Evolutionary conservation across 805 yeast genomes (phyloP).

Genomic region (Grigorovia humatica): DNA sequence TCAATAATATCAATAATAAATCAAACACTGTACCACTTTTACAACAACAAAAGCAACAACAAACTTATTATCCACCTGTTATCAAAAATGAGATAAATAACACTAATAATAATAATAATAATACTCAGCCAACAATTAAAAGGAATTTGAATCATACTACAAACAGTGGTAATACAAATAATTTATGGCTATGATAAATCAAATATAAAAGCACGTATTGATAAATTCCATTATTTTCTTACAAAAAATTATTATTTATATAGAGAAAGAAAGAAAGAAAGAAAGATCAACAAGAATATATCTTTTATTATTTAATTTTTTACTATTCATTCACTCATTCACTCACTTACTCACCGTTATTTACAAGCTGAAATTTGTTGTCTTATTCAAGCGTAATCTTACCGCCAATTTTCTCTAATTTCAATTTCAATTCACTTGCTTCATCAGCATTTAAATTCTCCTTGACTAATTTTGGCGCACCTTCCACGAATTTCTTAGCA

Average conservation of each 20-base stretch:
- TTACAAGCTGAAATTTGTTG: too few relatives aligned
- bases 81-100: background rate
- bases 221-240: too few relatives aligned
- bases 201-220: too few relatives aligned
- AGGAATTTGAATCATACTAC: conserved; percentile 1
- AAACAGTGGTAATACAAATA: conserved; percentile 7
- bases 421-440: conserved; percentile 89
- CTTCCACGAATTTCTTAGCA: conserved; percentile 94
- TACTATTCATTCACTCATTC: too few relatives aligned
- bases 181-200: background rate
- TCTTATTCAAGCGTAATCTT: conserved; percentile 79
- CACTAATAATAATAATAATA: too few relatives aligned
- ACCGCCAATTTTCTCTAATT: conserved; percentile 92
- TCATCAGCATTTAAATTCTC: conserved; percentile 96
- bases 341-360: too few relatives aligned
- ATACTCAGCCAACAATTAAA: background rate
- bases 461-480: conserved; percentile 92
- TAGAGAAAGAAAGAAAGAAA: too few relatives aligned
- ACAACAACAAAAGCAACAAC: conserved; percentile 9
- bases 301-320: too few relatives aligned
- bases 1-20: background rate
- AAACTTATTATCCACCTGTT: conserved; percentile 15
- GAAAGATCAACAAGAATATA: too few relatives aligned
- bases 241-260: too few relatives aligned
- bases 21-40: conserved; percentile 6